Percentiles rank a stretch among this genome's conserved stretches.
Conservation (phyloP, 805 yeast genomes). For the Candida golubevii region DNA sequence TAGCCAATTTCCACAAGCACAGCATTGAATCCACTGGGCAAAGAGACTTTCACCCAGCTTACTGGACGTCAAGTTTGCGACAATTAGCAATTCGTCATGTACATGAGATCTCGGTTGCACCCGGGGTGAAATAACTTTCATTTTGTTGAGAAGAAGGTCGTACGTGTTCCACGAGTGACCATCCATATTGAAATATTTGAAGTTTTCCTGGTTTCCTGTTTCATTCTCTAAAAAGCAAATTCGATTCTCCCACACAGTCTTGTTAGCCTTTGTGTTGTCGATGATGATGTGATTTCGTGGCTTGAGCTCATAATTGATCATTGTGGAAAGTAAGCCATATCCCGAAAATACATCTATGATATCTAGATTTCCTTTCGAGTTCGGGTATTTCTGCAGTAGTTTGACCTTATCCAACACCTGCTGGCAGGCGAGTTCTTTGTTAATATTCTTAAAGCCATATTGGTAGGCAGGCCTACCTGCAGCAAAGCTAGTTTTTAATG, state of each 20-base stretch:
- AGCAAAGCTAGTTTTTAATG: slow-evolving; percentile 21
- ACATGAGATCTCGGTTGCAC: slow-evolving; percentile 32
- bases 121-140: slow-evolving; percentile 36
- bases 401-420: slow-evolving; percentile 45
- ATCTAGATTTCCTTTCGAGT: slow-evolving; percentile 35
- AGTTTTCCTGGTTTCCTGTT: slow-evolving; percentile 29
- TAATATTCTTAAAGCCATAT: slow-evolving; percentile 24
- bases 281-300: slow-evolving; percentile 65
- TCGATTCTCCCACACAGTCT: slow-evolving; percentile 26
- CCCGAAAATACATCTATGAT: slow-evolving; percentile 62
- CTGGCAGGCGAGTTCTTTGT: slow-evolving; percentile 25
- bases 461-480: slow-evolving; percentile 20
- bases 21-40: slow-evolving; percentile 71
- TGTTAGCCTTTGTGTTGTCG: slow-evolving; percentile 42
- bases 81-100: slow-evolving; percentile 51
- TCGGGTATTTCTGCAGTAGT: slow-evolving; percentile 32
- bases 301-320: slow-evolving; percentile 52
- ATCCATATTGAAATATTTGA: slow-evolving; percentile 35
- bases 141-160: slow-evolving; percentile 41
- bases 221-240: slow-evolving; percentile 20
- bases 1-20: slow-evolving; percentile 69
- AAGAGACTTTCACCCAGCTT: slow-evolving; percentile 61
- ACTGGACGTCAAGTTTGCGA: slow-evolving; percentile 53
- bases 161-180: slow-evolving; percentile 72
- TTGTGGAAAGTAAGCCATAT: slow-evolving; percentile 55